phyloP scores from a whole-genome alignment of 2,329 filamentous ascomycete genomes.

The Colletotrichum gloeosporioides region DNA sequence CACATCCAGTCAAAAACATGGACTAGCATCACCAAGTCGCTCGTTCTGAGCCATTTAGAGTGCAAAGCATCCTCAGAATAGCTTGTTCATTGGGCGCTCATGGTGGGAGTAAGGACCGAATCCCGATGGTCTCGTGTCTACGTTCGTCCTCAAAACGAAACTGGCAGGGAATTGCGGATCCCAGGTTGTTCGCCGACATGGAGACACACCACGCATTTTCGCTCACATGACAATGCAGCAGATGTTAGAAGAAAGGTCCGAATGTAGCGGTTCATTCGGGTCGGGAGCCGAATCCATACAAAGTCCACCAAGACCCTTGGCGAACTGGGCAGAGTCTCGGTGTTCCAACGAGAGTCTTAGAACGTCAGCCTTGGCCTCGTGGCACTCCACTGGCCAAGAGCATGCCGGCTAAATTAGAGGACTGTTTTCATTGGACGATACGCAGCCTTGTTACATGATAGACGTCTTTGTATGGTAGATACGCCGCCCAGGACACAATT shows the following conservation, averaged over 20 bases:
- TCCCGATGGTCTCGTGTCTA: neutral
- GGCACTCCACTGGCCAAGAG: slow-evolving; percentile 11
- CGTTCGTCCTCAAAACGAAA: neutral
- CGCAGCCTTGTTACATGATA: neutral
- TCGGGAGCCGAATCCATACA: neutral
- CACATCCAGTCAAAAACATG: neutral
- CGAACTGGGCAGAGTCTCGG: slow-evolving; percentile 2
- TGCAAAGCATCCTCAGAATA: rapidly evolving
- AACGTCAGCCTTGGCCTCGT: slow-evolving; percentile 5
- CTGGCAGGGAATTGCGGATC: neutral
- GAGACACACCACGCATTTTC: neutral
- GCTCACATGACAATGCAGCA: neutral
- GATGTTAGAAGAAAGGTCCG: neutral
- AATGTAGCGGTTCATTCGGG: neutral
- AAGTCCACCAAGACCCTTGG: neutral
- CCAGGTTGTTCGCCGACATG: too few relatives aligned
- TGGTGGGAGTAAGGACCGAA: neutral
- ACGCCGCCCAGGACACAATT: neutral
- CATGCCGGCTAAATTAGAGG: neutral
- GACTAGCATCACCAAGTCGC: neutral
- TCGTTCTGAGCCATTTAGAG: neutral
- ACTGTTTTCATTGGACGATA: neutral
- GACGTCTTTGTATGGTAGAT: slow-evolving; percentile 1
- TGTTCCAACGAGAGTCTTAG: neutral
- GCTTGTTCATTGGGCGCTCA: neutral